phyloP scores from a whole-genome alignment of 106 monocot species.

The Amphibolis antarctica region DNA sequence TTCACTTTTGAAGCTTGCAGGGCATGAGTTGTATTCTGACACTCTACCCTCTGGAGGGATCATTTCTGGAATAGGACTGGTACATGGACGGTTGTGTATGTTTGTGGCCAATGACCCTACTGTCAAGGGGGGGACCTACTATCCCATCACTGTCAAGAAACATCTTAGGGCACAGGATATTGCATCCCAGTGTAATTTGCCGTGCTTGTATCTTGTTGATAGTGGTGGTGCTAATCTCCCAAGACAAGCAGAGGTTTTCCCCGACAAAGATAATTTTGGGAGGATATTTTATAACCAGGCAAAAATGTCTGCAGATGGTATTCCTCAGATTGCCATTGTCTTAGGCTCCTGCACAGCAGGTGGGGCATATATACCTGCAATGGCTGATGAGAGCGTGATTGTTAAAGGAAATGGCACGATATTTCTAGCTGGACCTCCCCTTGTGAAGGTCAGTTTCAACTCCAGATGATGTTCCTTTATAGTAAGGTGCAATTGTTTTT shows the following conservation, averaged over 20 bases:
- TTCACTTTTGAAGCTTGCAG: slow-evolving; percentile 64
- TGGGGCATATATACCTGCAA: slow-evolving; percentile 99
- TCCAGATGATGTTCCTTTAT: neutral
- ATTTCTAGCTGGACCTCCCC: slow-evolving; percentile 97
- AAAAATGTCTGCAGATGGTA: slow-evolving; percentile 83
- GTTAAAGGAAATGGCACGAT: slow-evolving; percentile 98
- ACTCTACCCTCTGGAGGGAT: slow-evolving; percentile 88
- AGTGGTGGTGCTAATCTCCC: slow-evolving; percentile 99
- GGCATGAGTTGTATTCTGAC: slow-evolving; percentile 78
- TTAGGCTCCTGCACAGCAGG: slow-evolving; percentile 98
- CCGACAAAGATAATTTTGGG: slow-evolving; percentile 96
- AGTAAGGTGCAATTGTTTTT: neutral
- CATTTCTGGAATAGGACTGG: slow-evolving; percentile 83
- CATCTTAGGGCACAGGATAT: slow-evolving; percentile 97
- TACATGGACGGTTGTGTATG: slow-evolving; percentile 85
- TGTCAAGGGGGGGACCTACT: slow-evolving; percentile 94
- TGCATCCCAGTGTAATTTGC: slow-evolving; percentile 72
- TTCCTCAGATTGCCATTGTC: slow-evolving; percentile 95
- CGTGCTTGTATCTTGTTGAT: slow-evolving; percentile 94
- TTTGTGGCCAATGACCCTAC: slow-evolving; percentile 99
- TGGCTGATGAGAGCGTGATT: slow-evolving; percentile 99
- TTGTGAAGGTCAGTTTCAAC: slow-evolving; percentile 67
- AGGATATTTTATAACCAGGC: slow-evolving; percentile 99
- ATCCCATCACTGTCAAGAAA: slow-evolving; percentile 96
- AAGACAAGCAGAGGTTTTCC: slow-evolving; percentile 94